Evolutionary conservation across 192 early-diverging fungal species (phyloP), one percentile per base, ranked within the genome.

Genomic region (Ramicandelaber brevisporus): DNA sequence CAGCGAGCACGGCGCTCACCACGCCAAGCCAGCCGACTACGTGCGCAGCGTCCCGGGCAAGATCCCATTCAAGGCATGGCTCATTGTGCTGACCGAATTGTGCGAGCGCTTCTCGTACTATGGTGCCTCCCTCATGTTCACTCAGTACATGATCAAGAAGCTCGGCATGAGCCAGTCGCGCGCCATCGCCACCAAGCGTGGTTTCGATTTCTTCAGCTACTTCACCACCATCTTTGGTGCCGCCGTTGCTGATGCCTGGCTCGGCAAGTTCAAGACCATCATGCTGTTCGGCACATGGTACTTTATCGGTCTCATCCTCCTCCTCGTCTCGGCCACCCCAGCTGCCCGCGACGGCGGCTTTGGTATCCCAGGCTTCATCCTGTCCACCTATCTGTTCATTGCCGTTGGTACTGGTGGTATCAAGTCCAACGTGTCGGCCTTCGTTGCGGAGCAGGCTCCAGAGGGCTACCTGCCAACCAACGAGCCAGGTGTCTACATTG

Each of bases 71-170:
- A 22, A 35, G 30, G 59, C 59, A 1, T 59, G 53, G 36, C 33
- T 68, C 18, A 53, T 68, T 5, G 51, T 69, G 27, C 25, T 50
- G 9, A 56, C 57, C 22, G 67, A 70, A 40, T 53, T 65, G 11
- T 65, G 63, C 34, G 67, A 70, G 36, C 57, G 67, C 11, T 70
- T 70, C 31, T 61, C 63, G 4, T 65, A 59, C 38, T 70, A 65
- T 35, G 67, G 67, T 43, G 40, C 58, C 11, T 50, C 48, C 17
- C 57, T 57, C 32, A 49, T 56, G 19, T 63, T 69, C 50, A 59
- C 61, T 34, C 55, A 60, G 29, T 65, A 65, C 32, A 49, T 63
- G 27, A 51, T 58, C 9, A 50, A 57, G 36, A 55, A 55, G 14
- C 43, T 71, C 16, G 57, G 57, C 21, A 36, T 36, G 12, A 52